Evolutionary conservation across 108 stramenopile species (phyloP).

Genomic region (Skeletonema marinoi): DNA sequence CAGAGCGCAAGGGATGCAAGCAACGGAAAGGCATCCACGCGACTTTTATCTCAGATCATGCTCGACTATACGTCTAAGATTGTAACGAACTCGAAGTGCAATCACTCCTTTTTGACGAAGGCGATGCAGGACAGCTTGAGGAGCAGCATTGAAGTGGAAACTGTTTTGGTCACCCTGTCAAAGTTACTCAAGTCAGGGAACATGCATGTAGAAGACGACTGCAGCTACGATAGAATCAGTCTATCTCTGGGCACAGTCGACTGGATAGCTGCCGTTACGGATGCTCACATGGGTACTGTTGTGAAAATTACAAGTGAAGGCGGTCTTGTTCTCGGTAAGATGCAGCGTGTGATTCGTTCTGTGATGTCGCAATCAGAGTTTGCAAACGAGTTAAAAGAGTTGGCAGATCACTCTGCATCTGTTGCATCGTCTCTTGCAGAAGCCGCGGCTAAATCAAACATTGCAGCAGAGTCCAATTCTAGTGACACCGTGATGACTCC

Average conservation of each 20-base stretch:
- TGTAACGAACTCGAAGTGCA: conserved; percentile 50
- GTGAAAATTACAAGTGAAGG: conserved; percentile 40
- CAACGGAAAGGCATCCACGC: conserved; percentile 5
- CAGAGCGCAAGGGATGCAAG: conserved; percentile 7
- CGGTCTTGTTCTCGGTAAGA: conserved; percentile 30
- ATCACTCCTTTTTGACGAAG: conserved; percentile 44
- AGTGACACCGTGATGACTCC: conserved; percentile 20
- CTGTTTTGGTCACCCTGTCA: conserved; percentile 34
- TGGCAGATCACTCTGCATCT: conserved; percentile 8
- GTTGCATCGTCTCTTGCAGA: not conserved
- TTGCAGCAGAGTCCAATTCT: not conserved
- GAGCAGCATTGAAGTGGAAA: conserved; percentile 34
- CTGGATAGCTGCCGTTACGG: conserved; percentile 48
- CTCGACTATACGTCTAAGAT: conserved; percentile 46
- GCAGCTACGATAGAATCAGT: not conserved
- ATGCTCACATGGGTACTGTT: conserved; percentile 44
- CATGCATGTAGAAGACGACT: not conserved
- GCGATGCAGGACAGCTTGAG: conserved; percentile 32
- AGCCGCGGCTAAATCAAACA: not conserved
- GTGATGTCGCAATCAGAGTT: conserved; percentile 35
- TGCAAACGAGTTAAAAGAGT: conserved; percentile 39
- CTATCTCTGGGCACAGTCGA: conserved; percentile 32
- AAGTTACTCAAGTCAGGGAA: conserved; percentile 43
- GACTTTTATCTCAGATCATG: conserved; percentile 33
- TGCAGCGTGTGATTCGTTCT: conserved; percentile 35